Conservation (phyloP, 1,284 basidiomycete genomes). For the Naganishia cerealis region DNA sequence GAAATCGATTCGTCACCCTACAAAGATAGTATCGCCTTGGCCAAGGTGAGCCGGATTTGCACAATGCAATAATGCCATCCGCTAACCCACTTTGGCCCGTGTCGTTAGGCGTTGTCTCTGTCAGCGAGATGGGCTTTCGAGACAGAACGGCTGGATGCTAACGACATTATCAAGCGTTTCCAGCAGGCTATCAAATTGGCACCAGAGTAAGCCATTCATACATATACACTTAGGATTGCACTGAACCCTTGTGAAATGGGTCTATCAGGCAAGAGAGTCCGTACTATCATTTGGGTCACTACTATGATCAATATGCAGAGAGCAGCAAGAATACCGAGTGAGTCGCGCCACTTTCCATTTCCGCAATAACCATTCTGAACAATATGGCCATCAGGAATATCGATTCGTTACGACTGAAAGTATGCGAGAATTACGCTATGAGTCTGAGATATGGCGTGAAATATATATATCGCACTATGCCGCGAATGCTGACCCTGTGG, state of each 20-base stretch:
- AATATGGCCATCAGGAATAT: slow-evolving; percentile 16
- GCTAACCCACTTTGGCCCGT: background rate
- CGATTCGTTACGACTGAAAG: slow-evolving; percentile 46
- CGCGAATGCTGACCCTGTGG: slow-evolving; percentile 92
- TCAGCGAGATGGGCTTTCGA: slow-evolving; percentile 91
- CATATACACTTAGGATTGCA: slow-evolving; percentile 24
- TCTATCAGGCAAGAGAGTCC: slow-evolving; percentile 75
- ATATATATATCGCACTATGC: slow-evolving; percentile 94
- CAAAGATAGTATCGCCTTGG: slow-evolving; percentile 53
- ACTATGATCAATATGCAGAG: slow-evolving; percentile 62
- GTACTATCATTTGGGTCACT: slow-evolving; percentile 80
- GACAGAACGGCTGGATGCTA: slow-evolving; percentile 74
- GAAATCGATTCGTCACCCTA: slow-evolving; percentile 14
- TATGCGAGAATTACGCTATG: slow-evolving; percentile 66
- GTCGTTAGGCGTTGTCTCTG: slow-evolving; percentile 72
- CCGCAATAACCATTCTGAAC: background rate
- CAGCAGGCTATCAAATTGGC: slow-evolving; percentile 61
- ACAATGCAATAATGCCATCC: background rate
- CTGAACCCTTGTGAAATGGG: slow-evolving; percentile 16
- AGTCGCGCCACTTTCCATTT: background rate
- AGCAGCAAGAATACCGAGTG: slow-evolving; percentile 30
- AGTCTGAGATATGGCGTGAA: slow-evolving; percentile 85
- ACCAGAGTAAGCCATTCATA: slow-evolving; percentile 58
- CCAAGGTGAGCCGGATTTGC: slow-evolving; percentile 63
- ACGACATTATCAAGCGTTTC: slow-evolving; percentile 66